Percentiles rank a stretch among this genome's conserved stretches.
phyloP scores from a whole-genome alignment of 176 grass and related monocot genomes.

The Musa acuminata region DNA sequence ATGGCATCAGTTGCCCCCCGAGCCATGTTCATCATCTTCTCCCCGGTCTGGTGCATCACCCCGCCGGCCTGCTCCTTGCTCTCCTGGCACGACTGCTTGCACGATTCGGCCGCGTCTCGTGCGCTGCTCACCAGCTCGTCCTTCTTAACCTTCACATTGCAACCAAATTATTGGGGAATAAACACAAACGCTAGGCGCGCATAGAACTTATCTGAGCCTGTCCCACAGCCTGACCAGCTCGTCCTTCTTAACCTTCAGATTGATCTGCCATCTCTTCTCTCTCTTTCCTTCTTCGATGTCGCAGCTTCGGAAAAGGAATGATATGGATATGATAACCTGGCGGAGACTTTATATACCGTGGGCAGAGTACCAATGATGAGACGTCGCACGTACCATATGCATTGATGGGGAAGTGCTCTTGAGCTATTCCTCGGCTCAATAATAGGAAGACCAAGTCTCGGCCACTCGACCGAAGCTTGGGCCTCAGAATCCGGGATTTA shows the following conservation, averaged over 20 bases:
- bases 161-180: background rate
- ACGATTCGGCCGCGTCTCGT: background rate
- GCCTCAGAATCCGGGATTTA: too few species aligned
- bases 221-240: conserved; percentile 23
- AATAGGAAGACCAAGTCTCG: too few species aligned
- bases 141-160: conserved; percentile 16
- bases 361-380: too few species aligned
- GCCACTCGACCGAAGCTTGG: too few species aligned
- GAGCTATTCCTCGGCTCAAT: too few species aligned
- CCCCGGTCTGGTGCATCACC: conserved; percentile 14
- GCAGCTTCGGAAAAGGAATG: too few species aligned
- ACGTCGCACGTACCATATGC: too few species aligned
- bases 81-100: conserved; percentile 1
- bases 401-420: too few species aligned
- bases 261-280: conserved; percentile 26
- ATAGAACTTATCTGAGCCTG: conserved; percentile 24
- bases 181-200: background rate
- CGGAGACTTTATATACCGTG: too few species aligned
- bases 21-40: conserved; percentile 25
- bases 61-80: conserved; percentile 14
- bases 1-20: conserved; percentile 11
- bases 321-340: too few species aligned
- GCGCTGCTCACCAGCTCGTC: conserved; percentile 22
- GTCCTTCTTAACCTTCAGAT: background rate
- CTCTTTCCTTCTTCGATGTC: too few species aligned